phyloP scores from a whole-genome alignment of 805 yeast species.

The Ogataea minuta region DNA sequence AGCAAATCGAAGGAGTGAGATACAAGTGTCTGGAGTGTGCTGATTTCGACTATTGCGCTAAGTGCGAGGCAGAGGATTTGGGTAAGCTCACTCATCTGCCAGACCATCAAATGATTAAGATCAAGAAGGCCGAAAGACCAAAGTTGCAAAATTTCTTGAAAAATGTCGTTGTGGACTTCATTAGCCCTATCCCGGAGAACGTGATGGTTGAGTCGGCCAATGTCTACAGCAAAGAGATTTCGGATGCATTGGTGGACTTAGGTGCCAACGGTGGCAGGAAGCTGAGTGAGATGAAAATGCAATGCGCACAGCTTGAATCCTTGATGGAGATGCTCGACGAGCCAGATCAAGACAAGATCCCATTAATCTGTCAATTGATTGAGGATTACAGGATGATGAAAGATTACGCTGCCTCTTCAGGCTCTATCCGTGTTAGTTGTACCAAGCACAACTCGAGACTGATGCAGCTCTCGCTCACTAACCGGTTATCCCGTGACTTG shows the following conservation, averaged over 20 bases:
- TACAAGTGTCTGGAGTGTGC: conserved; percentile 51
- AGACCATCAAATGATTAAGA: conserved; percentile 30
- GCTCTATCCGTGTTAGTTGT: conserved; percentile 5
- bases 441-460: conserved; percentile 4
- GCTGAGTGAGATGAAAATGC: conserved; percentile 10
- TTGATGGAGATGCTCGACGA: conserved; percentile 12
- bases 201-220: conserved; percentile 1
- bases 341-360: conserved; percentile 13
- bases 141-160: conserved; percentile 1
- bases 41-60: conserved; percentile 52
- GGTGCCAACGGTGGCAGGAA: conserved; percentile 10
- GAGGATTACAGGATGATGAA: conserved; percentile 15
- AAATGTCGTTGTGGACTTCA: background rate
- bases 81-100: conserved; percentile 19
- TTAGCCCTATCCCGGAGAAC: background rate
- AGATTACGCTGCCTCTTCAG: background rate
- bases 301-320: conserved; percentile 15
- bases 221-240: conserved; percentile 1
- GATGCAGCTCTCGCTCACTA: conserved; percentile 8
- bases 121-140: conserved; percentile 21
- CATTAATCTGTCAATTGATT: conserved; percentile 12
- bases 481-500: conserved; percentile 9
- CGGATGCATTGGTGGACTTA: conserved; percentile 7
- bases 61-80: conserved; percentile 34
- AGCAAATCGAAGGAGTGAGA: conserved; percentile 39